Evolutionary conservation across 495 filamentous ascomycete genomes (phyloP).

Genomic region (Aspergillus ellipticus): DNA sequence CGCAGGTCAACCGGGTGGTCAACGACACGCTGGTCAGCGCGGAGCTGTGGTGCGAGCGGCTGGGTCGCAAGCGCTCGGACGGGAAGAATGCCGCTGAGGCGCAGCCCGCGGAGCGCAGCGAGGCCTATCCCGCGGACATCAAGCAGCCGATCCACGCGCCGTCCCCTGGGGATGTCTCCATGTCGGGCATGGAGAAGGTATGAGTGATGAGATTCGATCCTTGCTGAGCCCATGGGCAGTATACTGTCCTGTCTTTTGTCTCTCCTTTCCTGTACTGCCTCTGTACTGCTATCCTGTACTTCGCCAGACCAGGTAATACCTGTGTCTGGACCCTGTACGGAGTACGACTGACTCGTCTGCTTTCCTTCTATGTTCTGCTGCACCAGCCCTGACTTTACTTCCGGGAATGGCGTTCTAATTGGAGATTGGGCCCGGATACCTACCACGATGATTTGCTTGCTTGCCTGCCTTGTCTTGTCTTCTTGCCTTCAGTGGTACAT

Average conservation of each 20-base stretch:
- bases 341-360: no score
- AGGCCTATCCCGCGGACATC: constrained; percentile 26
- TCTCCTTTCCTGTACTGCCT: no score
- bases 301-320: no score
- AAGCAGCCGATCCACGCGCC: constrained; percentile 31
- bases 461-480: not conserved
- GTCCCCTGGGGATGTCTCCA: constrained; percentile 30
- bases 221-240: no score
- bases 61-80: constrained; percentile 54
- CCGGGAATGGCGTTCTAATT: not conserved
- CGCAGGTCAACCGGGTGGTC: constrained; percentile 74
- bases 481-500: not conserved
- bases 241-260: no score
- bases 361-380: no score
- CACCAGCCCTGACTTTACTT: not conserved
- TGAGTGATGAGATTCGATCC: no score
- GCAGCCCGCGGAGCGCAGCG: constrained; percentile 23
- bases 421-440: no score
- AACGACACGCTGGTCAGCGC: constrained; percentile 81
- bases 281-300: no score
- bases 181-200: constrained; percentile 38
- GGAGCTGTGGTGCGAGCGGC: constrained; percentile 77
- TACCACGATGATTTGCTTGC: not conserved
- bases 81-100: constrained; percentile 21
- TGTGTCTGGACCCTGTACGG: no score